Evolutionary conservation across 2,329 filamentous ascomycete species (phyloP).

Genomic region (Colletotrichum karsti): DNA sequence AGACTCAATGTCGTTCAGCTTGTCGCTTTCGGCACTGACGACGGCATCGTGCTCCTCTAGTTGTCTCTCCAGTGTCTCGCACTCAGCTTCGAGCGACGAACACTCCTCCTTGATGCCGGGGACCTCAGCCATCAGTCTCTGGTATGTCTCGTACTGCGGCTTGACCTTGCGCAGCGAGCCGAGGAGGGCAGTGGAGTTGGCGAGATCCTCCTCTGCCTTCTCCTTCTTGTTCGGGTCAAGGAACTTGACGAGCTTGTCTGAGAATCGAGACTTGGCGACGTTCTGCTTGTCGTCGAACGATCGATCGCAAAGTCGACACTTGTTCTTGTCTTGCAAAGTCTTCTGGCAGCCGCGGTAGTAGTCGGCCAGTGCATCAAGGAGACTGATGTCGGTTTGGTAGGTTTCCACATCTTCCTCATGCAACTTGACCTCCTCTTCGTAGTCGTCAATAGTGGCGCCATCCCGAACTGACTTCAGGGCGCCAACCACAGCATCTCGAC

Average conservation of each 20-base stretch:
- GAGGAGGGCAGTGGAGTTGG: constrained; percentile 57
- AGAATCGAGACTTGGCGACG: constrained; percentile 68
- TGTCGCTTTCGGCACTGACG: constrained; percentile 71
- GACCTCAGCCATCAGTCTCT: constrained; percentile 75
- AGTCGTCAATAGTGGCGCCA: constrained; percentile 61
- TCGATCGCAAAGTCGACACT: constrained; percentile 80
- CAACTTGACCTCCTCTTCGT: constrained; percentile 57
- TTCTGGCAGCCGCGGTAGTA: constrained; percentile 77
- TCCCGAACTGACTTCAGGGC: constrained; percentile 56
- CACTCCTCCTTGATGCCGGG: constrained; percentile 74
- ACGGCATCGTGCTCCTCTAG: constrained; percentile 74
- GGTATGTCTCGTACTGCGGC: constrained; percentile 77
- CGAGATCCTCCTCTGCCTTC: constrained; percentile 69
- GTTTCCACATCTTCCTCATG: constrained; percentile 67
- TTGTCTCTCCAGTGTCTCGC: constrained; percentile 64
- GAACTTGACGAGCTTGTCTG: constrained; percentile 72
- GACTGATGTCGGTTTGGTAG: constrained; percentile 72
- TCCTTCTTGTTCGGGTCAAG: constrained; percentile 70
- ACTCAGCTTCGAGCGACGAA: constrained; percentile 67
- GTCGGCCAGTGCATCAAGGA: constrained; percentile 73
- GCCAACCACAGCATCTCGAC: constrained; percentile 63
- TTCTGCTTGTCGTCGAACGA: constrained; percentile 68
- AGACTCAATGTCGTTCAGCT: constrained; percentile 77
- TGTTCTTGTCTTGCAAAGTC: constrained; percentile 72
- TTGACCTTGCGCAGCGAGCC: constrained; percentile 69